These are phyloP conservation scores for Saccharomycopsis fermentans DNA, from an alignment of 805 yeast genomes.

Conservation along the genomic window DNA sequence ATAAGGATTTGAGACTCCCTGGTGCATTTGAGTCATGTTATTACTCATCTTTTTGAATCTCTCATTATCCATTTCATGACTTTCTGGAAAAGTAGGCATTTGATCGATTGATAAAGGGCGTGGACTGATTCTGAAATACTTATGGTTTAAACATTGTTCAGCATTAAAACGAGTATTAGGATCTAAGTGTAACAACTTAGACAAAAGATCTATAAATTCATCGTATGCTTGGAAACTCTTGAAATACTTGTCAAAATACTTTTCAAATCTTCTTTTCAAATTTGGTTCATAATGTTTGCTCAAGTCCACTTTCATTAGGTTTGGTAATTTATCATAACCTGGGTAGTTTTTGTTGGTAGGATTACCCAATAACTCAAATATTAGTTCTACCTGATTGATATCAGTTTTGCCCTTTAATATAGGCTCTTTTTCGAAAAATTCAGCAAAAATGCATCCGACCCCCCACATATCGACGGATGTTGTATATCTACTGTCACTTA, in stretches of 20 bases:
- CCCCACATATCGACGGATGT: slow-evolving; percentile 99
- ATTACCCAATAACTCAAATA: slow-evolving; percentile 74
- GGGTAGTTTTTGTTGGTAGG: slow-evolving; percentile 37
- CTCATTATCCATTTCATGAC: slow-evolving; percentile 80
- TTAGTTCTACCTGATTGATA: slow-evolving; percentile 72
- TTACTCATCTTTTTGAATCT: slow-evolving; percentile 33
- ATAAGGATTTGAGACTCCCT: background rate
- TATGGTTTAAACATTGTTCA: slow-evolving; percentile 58
- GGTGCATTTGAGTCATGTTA: background rate
- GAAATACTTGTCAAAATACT: slow-evolving; percentile 30
- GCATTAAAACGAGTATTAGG: slow-evolving; percentile 74
- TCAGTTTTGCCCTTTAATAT: slow-evolving; percentile 81
- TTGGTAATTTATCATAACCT: slow-evolving; percentile 42
- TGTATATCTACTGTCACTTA: slow-evolving; percentile 81
- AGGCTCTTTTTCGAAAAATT: slow-evolving; percentile 72
- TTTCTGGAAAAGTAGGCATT: slow-evolving; percentile 48
- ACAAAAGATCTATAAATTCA: slow-evolving; percentile 44
- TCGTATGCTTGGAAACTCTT: slow-evolving; percentile 12
- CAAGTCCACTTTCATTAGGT: slow-evolving; percentile 30
- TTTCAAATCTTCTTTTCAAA: slow-evolving; percentile 39
- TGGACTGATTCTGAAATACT: slow-evolving; percentile 61
- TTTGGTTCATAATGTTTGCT: slow-evolving; percentile 28
- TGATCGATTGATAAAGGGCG: slow-evolving; percentile 45
- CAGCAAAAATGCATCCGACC: slow-evolving; percentile 91
- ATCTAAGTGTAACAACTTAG: slow-evolving; percentile 55